Percentiles rank a stretch among this genome's conserved stretches.
These are phyloP conservation scores for Fusarium anthophilum DNA, from an alignment of 2,329 filamentous ascomycete species.

Conservation along the genomic window DNA sequence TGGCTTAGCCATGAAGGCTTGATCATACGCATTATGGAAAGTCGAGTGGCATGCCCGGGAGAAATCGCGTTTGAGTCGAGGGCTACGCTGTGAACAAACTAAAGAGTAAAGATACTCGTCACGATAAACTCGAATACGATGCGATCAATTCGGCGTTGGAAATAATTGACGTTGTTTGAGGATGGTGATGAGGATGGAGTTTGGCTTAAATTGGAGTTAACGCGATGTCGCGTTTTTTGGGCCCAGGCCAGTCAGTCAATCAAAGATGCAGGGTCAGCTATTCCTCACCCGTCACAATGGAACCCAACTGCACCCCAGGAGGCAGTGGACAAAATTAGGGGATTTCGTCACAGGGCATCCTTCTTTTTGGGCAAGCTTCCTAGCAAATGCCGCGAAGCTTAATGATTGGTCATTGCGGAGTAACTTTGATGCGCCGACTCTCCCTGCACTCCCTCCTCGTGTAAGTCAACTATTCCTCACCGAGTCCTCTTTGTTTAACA, in stretches of 20 bases:
- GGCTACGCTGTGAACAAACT: neutral
- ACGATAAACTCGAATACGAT: slow-evolving; percentile 4
- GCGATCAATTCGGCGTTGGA: neutral
- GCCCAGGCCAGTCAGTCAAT: slow-evolving; percentile 12
- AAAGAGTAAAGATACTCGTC: neutral
- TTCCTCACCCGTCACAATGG: slow-evolving; percentile 5
- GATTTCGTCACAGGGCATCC: neutral
- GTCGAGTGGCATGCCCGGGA: slow-evolving; percentile 36
- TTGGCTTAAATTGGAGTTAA: slow-evolving; percentile 29
- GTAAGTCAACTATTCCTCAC: slow-evolving; percentile 33
- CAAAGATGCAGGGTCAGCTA: slow-evolving; percentile 28
- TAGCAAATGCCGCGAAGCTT: neutral
- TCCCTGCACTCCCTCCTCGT: neutral
- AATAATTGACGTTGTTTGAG: slow-evolving; percentile 5
- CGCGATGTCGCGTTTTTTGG: slow-evolving; percentile 39
- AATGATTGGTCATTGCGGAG: slow-evolving; percentile 21
- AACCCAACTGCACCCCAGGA: neutral
- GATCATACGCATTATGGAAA: slow-evolving; percentile 77
- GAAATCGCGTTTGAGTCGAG: slow-evolving; percentile 13
- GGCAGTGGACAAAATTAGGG: neutral
- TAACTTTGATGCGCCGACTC: slow-evolving; percentile 26
- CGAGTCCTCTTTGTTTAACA: slow-evolving; percentile 31
- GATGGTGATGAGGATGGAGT: slow-evolving; percentile 16
- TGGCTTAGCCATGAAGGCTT: slow-evolving; percentile 97
- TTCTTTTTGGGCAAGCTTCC: neutral